phyloP scores from a whole-genome alignment of 2,329 filamentous ascomycete genomes.

The Emergomyces africanus region DNA sequence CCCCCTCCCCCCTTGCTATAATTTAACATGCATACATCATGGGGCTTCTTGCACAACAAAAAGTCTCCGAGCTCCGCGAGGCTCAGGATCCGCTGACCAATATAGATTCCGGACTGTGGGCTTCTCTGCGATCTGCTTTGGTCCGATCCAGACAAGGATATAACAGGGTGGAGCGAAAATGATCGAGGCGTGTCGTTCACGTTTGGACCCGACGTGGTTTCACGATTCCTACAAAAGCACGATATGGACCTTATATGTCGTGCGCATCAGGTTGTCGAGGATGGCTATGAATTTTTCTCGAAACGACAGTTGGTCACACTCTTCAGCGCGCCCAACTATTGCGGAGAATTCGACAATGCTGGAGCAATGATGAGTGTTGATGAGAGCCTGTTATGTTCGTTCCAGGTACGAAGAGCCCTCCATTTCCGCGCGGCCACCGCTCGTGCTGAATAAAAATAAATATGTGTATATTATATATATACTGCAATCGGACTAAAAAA shows the following conservation, averaged over 20 bases:
- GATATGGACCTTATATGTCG: conserved; percentile 99
- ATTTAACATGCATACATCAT: not conserved
- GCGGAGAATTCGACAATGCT: conserved; percentile 97
- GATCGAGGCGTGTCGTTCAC: conserved; percentile 98
- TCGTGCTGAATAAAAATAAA: not conserved
- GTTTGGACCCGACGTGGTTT: conserved; percentile 94
- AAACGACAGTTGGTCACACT: conserved; percentile 95
- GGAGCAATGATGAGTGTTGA: conserved; percentile 99
- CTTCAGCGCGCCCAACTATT: conserved; percentile 98
- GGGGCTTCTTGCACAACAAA: conserved; percentile 4
- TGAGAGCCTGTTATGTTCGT: conserved; percentile 94
- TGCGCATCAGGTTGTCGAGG: conserved; percentile 96
- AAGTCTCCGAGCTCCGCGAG: conserved; percentile 13
- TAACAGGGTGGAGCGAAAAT: conserved; percentile 98
- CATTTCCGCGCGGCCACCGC: not conserved
- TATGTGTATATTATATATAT: no score
- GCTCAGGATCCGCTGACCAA: conserved; percentile 30
- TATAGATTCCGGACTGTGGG: conserved; percentile 91
- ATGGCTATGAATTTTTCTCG: conserved; percentile 99
- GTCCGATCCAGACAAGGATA: conserved; percentile 99
- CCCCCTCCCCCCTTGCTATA: conserved; percentile 6
- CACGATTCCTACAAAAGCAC: conserved; percentile 94
- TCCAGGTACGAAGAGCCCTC: conserved; percentile 56
- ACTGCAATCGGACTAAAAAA: not conserved
- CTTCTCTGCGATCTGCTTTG: conserved; percentile 94